Evolutionary conservation across 805 yeast species (phyloP).

Genomic region (Candida awuae): DNA sequence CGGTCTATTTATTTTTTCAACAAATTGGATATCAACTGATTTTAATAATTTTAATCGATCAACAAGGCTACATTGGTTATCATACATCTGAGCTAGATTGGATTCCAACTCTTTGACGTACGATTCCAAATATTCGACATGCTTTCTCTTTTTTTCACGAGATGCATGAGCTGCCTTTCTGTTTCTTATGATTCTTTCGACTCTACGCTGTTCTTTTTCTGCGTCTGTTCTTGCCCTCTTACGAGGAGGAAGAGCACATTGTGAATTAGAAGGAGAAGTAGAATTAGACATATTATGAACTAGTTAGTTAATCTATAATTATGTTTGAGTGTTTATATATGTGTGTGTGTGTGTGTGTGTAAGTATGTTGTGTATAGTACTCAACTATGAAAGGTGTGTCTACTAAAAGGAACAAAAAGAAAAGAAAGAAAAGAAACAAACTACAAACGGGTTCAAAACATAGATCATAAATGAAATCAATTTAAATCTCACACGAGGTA

Average conservation of each 20-base stretch:
- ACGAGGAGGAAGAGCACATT: conserved; percentile 71
- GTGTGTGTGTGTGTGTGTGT: background rate
- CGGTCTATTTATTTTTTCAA: conserved; percentile 19
- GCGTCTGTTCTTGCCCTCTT: conserved; percentile 95
- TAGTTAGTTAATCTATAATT: background rate
- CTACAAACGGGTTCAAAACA: no score
- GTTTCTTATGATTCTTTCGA: conserved; percentile 87
- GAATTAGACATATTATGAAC: no score
- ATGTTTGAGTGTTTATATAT: background rate
- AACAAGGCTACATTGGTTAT: conserved; percentile 15
- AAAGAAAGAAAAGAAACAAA: background rate
- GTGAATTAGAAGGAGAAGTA: no score
- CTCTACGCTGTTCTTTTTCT: conserved; percentile 93
- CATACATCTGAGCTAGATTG: conserved; percentile 12
- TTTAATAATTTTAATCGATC: conserved; percentile 14
- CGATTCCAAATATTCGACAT: conserved; percentile 75
- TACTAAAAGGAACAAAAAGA: background rate
- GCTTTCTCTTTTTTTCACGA: conserved; percentile 90
- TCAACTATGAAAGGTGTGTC: conserved; percentile 4
- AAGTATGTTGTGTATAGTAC: conserved; percentile 2
- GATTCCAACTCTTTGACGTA: conserved; percentile 39
- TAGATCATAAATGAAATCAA: no score
- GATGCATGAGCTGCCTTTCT: conserved; percentile 97
- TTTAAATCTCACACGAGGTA: no score
- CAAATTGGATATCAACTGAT: conserved; percentile 12